Percentiles rank a stretch among this genome's conserved stretches.
phyloP scores from a whole-genome alignment of 768 basidiomycete genomes.

The Rhodotorula diobovata region DNA sequence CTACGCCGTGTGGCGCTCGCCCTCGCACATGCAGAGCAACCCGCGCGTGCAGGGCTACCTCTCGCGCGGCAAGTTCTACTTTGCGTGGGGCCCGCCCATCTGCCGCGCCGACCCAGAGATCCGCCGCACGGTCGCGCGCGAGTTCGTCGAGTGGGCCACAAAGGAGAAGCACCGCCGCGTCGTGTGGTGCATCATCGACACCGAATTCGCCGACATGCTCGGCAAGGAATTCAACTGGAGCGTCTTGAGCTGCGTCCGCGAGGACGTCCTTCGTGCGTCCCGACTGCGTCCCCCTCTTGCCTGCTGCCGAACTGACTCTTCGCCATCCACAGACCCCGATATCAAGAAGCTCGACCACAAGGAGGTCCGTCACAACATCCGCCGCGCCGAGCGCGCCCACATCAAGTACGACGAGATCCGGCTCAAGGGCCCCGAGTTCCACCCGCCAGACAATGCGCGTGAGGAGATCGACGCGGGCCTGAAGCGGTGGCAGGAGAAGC shows the following conservation, averaged over 20 bases:
- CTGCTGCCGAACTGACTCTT: background rate
- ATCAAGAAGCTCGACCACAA: constrained; percentile 34
- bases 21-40: constrained; percentile 12
- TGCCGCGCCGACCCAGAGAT: constrained; percentile 11
- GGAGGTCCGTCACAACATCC: constrained; percentile 31
- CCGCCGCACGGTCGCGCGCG: constrained; percentile 14
- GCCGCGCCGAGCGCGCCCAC: constrained; percentile 16
- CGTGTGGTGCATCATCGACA: constrained; percentile 27
- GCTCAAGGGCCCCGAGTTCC: constrained; percentile 15
- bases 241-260: constrained; percentile 23
- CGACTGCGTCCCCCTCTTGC: background rate
- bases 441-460: constrained; percentile 12
- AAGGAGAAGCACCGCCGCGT: constrained; percentile 21
- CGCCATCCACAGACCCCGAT: constrained; percentile 23
- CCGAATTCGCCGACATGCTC: constrained; percentile 21
- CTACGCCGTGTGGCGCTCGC: constrained; percentile 29
- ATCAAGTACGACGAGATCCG: constrained; percentile 28
- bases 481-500: constrained; percentile 20
- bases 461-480: constrained; percentile 45
- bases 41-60: constrained; percentile 37
- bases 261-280: constrained; percentile 31
- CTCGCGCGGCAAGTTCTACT: constrained; percentile 18
- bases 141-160: constrained; percentile 19
- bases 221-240: constrained; percentile 20
- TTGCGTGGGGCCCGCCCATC: constrained; percentile 38